Evolutionary conservation across 164 flowering plant species (phyloP), one percentile per base, ranked within the genome.

Genomic region (Paratinospora sagittata): DNA sequence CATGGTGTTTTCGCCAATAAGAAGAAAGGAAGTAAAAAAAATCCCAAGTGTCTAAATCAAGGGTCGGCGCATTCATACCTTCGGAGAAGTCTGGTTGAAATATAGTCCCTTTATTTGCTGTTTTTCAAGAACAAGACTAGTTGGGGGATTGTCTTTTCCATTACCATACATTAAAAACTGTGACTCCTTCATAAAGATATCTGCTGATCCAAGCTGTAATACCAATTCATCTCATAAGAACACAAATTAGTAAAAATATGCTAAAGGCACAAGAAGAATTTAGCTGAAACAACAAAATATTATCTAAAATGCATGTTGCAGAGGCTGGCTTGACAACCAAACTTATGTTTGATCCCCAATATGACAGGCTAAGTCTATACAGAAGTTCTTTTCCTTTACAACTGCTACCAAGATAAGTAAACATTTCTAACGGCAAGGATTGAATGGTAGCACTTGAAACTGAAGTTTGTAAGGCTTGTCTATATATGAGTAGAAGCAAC

Each of bases 51-150:
- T 21, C 61, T 19, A 55, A 55, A 55, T 55, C 61, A 55, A 55
- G 24, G 10, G 24, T 55, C 6, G 0, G 26, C 61, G 21, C 21
- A 55, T n/a, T 55, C 66, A 69, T 82, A 93, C 99, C 98, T 96
- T 96, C 1, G 89, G 24, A 61, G 93, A 91, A 73, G 86, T 84
- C 77, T 93, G 97, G 73, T 93, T 90, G 84, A 96, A 96, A 79
- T 91, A 96, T 67, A 96, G 74, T 6, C 84, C 92, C 78, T 87
- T 90, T 84, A 87, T 86, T 68, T 86, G 96, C 78, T 91, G 84
- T 76, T 93, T 93, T 79, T 86, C 97, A 74, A 96, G 87, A 88
- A 81, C 84, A 80, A 96, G 90, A 66, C 92, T 90, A 17, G 99
- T 96, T 27, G 99, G 92, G 71, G 97, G 84, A 68, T 88, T 87